phyloP scores from a whole-genome alignment of 2,329 filamentous ascomycete species.

The Phaeosphaeriaceae sp. region DNA sequence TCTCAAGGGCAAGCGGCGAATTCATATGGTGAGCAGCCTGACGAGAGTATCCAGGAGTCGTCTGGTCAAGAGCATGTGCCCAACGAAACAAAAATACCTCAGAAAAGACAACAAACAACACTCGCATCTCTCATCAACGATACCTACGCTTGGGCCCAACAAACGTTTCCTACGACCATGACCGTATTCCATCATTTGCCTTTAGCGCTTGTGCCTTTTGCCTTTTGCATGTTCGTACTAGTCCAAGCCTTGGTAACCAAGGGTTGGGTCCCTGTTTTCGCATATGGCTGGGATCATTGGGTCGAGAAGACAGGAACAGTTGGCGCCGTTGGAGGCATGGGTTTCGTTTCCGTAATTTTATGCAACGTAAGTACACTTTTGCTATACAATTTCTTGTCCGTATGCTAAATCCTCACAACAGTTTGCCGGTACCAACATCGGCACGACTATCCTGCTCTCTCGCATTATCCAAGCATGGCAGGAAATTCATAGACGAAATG shows the following conservation, averaged over 20 bases:
- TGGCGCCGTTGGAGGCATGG: slow-evolving; percentile 74
- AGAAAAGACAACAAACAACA: slow-evolving; percentile 48
- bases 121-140: slow-evolving; percentile 59
- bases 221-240: slow-evolving; percentile 76
- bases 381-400: not conserved
- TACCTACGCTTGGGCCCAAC: slow-evolving; percentile 65
- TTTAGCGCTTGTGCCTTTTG: slow-evolving; percentile 71
- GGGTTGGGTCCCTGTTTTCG: slow-evolving; percentile 76
- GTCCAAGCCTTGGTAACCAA: slow-evolving; percentile 76
- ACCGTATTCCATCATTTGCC: slow-evolving; percentile 71
- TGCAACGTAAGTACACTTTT: slow-evolving; percentile 67
- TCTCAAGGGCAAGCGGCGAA: slow-evolving; percentile 2
- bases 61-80: not conserved
- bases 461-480: slow-evolving; percentile 74
- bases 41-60: slow-evolving; percentile 5
- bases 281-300: slow-evolving; percentile 76
- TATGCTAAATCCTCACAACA: slow-evolving; percentile 37
- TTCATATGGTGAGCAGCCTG: slow-evolving; percentile 4
- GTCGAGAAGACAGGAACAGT: slow-evolving; percentile 71
- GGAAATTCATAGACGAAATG: slow-evolving; percentile 59
- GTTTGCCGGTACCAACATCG: slow-evolving; percentile 80
- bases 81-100: slow-evolving; percentile 10
- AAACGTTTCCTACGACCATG: slow-evolving; percentile 73
- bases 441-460: slow-evolving; percentile 74
- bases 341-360: slow-evolving; percentile 71